A percentile compares a stretch with the other conserved stretches of the same genome.
phyloP scores from a whole-genome alignment of 2,329 filamentous ascomycete species.

The Raffaelea deltoideospora region DNA sequence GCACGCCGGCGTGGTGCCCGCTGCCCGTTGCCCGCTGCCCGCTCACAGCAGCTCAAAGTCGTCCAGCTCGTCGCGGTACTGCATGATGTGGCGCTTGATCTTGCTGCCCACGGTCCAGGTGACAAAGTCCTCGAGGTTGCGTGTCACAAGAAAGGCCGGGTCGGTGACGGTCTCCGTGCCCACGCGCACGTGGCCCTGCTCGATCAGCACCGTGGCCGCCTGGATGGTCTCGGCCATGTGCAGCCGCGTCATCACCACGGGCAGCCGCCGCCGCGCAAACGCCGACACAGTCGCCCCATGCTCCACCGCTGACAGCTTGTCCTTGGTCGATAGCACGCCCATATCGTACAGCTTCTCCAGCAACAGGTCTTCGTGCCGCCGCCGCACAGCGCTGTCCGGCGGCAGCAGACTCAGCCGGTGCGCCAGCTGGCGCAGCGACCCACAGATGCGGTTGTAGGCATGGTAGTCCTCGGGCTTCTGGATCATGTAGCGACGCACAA shows the following conservation, averaged over 20 bases:
- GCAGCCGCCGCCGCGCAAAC: constrained; percentile 69
- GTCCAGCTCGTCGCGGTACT: constrained; percentile 86
- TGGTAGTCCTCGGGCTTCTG: constrained; percentile 79
- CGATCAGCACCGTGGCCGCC: constrained; percentile 73
- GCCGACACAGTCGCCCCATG: constrained; percentile 77
- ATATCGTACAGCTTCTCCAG: constrained; percentile 89
- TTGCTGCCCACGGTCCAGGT: constrained; percentile 94
- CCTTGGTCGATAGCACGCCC: constrained; percentile 63
- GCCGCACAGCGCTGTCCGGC: constrained; percentile 58
- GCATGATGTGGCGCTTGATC: constrained; percentile 92
- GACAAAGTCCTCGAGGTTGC: constrained; percentile 88
- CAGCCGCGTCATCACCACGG: constrained; percentile 75
- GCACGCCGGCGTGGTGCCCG: not conserved
- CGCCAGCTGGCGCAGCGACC: constrained; percentile 78
- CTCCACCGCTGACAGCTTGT: constrained; percentile 74
- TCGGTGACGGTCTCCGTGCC: constrained; percentile 85
- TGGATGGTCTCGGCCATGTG: constrained; percentile 86
- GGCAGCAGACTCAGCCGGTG: constrained; percentile 78
- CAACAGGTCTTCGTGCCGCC: constrained; percentile 73
- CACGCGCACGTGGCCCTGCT: constrained; percentile 86
- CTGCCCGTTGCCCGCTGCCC: not conserved
- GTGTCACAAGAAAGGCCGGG: constrained; percentile 74
- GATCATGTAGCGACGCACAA: constrained; percentile 77
- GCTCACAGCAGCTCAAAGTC: constrained; percentile 77
- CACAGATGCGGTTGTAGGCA: constrained; percentile 50